These are phyloP conservation scores for Trypanosoma brucei DNA, from an alignment of 208 protist species.

Conservation along the genomic window DNA sequence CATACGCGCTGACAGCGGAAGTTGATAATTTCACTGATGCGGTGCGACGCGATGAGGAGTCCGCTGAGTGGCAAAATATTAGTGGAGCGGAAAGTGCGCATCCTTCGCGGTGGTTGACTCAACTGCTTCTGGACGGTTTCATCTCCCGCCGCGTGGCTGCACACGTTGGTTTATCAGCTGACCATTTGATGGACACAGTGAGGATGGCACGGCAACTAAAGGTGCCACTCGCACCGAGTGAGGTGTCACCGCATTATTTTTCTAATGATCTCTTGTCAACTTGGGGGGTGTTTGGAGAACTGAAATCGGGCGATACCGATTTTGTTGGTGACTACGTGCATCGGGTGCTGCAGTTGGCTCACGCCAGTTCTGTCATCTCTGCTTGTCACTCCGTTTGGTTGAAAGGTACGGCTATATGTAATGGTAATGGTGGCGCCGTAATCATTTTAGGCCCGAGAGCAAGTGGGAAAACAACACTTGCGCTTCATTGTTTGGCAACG, in stretches of 20 bases:
- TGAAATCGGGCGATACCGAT: conserved; percentile 3
- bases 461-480: conserved; percentile 74
- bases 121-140: conserved; percentile 65
- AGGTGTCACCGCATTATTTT: conserved; percentile 64
- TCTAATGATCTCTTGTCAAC: conserved; percentile 42
- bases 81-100: background rate
- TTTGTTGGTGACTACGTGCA: conserved; percentile 23
- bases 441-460: conserved; percentile 44
- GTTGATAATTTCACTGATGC: conserved; percentile 41
- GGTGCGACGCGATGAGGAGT: conserved; percentile 36
- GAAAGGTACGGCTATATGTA: conserved; percentile 47
- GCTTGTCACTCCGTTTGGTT: conserved; percentile 48
- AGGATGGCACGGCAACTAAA: conserved; percentile 24
- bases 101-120: conserved; percentile 47
- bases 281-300: conserved; percentile 63
- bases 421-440: conserved; percentile 35
- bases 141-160: conserved; percentile 52
- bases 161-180: conserved; percentile 39
- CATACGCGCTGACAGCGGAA: conserved; percentile 38
- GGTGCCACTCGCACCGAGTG: conserved; percentile 31
- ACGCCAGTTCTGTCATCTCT: conserved; percentile 33
- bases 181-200: conserved; percentile 28
- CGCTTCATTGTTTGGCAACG: conserved; percentile 53
- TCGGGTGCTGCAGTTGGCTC: conserved; percentile 33
- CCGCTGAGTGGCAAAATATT: conserved; percentile 20